Conservation (phyloP, 768 basidiomycete genomes). For the Russula griseocarnosa region DNA sequence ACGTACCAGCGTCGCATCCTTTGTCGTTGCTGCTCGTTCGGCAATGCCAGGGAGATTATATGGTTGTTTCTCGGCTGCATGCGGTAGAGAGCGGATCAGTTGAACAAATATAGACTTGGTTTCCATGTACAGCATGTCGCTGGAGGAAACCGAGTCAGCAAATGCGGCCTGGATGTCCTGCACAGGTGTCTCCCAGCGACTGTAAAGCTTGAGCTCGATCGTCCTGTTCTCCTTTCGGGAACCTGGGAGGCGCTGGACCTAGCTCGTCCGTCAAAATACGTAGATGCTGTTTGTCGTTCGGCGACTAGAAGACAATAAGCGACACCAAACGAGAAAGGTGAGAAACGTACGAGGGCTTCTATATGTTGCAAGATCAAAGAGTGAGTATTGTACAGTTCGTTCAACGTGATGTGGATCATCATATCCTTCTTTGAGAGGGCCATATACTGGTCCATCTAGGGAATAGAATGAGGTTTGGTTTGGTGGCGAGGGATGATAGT, state of each 20-base stretch:
- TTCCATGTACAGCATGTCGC: constrained; percentile 99
- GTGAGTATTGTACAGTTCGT: constrained; percentile 99
- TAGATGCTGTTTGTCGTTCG: constrained; percentile 95
- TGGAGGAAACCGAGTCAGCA: constrained; percentile 95
- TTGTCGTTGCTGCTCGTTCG: constrained; percentile 94
- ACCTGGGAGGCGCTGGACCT: constrained; percentile 92
- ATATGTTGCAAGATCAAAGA: constrained; percentile 92
- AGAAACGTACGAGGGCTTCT: constrained; percentile 73
- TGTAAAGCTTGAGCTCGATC: constrained; percentile 87
- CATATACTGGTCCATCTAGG: constrained; percentile 99
- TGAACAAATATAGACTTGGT: constrained; percentile 99
- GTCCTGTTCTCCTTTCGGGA: constrained; percentile 94
- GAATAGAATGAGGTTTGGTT: background rate
- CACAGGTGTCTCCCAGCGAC: constrained; percentile 98
- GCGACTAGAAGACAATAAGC: constrained; percentile 54
- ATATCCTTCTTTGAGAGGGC: constrained; percentile 98
- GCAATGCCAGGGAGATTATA: constrained; percentile 87
- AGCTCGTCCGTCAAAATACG: constrained; percentile 96
- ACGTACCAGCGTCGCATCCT: constrained; percentile 91
- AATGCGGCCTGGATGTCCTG: constrained; percentile 96
- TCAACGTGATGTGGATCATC: constrained; percentile 96
- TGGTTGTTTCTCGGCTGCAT: constrained; percentile 76
- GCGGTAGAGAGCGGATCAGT: constrained; percentile 90
- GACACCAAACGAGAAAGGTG: constrained; percentile 32
- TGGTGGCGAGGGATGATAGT: background rate